These are phyloP conservation scores for Stagonosporopsis vannaccii DNA, from an alignment of 2,329 filamentous ascomycete genomes.

Conservation along the genomic window DNA sequence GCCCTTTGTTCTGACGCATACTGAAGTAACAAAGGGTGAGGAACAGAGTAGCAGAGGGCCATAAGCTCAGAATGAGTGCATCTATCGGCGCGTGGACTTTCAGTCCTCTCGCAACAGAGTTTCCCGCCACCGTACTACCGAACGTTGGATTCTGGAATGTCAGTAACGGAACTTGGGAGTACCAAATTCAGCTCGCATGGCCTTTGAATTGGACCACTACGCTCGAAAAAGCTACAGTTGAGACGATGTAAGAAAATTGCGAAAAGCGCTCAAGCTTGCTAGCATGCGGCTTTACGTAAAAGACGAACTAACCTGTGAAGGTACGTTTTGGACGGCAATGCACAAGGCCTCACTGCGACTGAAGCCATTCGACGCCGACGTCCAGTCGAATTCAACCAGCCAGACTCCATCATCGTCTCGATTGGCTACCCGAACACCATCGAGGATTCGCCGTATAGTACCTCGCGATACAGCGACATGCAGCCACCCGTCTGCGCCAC, in stretches of 20 bases:
- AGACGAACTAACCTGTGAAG: conserved; percentile 14
- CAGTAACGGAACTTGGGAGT: conserved; percentile 45
- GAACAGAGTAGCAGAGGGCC: background rate
- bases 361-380: conserved; percentile 41
- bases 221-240: conserved; percentile 32
- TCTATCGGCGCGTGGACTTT: conserved; percentile 41
- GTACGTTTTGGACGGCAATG: conserved; percentile 46
- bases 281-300: background rate
- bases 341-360: conserved; percentile 36
- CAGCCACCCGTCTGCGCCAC: conserved; percentile 42
- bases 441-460: conserved; percentile 40
- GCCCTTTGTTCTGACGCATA: background rate
- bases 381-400: conserved; percentile 40
- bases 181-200: conserved; percentile 44
- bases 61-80: conserved; percentile 14
- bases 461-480: conserved; percentile 35
- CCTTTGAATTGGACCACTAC: conserved; percentile 43
- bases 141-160: conserved; percentile 42
- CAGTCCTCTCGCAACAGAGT: conserved; percentile 32
- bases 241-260: conserved; percentile 39
- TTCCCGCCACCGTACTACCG: conserved; percentile 35
- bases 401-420: conserved; percentile 42
- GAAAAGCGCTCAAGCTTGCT: background rate
- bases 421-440: conserved; percentile 42
- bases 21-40: no score